A percentile compares a stretch with the other conserved stretches of the same genome.
phyloP scores from a whole-genome alignment of 768 basidiomycete species.

The Naganishia vaughanmartiniae region DNA sequence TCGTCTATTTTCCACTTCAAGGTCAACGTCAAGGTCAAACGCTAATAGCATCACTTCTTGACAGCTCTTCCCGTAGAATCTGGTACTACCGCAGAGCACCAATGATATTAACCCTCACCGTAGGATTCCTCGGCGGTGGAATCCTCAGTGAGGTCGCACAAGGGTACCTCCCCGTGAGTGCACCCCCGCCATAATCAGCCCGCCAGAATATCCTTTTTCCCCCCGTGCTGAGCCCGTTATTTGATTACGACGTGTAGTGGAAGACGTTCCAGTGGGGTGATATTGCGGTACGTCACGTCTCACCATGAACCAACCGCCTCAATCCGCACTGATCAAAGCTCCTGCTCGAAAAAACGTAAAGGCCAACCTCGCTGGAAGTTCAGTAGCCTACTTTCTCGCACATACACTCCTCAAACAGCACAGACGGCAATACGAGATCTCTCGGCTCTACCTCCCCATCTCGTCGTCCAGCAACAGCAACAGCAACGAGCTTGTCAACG shows the following conservation, averaged over 20 bases:
- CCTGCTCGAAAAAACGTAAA: neutral
- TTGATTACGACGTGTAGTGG: conserved; percentile 37
- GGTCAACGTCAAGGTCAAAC: neutral
- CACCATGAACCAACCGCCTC: neutral
- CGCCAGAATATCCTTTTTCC: neutral
- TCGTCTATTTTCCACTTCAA: neutral
- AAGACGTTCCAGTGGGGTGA: conserved; percentile 49
- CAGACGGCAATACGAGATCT: conserved; percentile 37
- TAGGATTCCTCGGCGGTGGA: conserved; percentile 45
- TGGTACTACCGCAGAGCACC: conserved; percentile 51
- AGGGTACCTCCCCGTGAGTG: conserved; percentile 43
- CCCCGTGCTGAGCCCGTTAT: neutral
- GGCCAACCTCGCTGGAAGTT: conserved; percentile 48
- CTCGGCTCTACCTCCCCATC: conserved; percentile 39
- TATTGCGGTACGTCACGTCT: conserved; percentile 38
- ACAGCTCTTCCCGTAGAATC: conserved; percentile 39
- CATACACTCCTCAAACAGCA: conserved; percentile 38
- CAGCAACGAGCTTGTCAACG: no score
- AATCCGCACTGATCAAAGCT: neutral
- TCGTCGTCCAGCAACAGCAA: neutral
- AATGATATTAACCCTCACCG: conserved; percentile 40
- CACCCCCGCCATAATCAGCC: neutral
- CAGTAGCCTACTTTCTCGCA: conserved; percentile 44
- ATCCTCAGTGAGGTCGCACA: conserved; percentile 47
- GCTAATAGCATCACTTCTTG: neutral